These are phyloP conservation scores for Thinopyrum obtusiflorum DNA, from an alignment of 202 grass and related monocot species.

Conservation along the genomic window DNA sequence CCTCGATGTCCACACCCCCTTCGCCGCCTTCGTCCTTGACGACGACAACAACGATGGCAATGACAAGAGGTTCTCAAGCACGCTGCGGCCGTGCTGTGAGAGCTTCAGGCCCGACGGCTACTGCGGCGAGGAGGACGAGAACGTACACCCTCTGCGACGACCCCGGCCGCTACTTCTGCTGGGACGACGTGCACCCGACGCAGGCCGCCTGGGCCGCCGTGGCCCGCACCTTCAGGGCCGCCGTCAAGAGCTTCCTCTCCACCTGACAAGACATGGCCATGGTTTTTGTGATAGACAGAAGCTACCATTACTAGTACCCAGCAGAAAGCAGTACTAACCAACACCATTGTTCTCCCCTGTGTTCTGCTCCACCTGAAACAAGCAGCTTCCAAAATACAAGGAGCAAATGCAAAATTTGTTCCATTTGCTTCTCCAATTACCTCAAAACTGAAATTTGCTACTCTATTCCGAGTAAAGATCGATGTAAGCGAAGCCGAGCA, in stretches of 20 bases:
- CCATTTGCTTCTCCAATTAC: background rate
- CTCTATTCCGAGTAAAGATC: background rate
- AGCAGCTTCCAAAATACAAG: background rate
- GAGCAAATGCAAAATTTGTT: background rate
- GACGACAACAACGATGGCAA: background rate
- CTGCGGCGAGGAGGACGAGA: conserved; percentile 69
- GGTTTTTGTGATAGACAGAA: background rate
- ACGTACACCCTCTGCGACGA: conserved; percentile 59
- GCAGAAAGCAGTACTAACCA: background rate
- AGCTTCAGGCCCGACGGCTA: conserved; percentile 37
- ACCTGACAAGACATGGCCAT: conserved; percentile 14
- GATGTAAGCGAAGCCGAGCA: background rate
- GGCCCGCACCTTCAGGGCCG: conserved; percentile 37
- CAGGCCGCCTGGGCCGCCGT: conserved; percentile 76
- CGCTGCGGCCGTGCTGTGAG: conserved; percentile 69
- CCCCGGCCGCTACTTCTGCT: conserved; percentile 57
- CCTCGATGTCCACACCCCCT: conserved; percentile 60
- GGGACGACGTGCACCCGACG: conserved; percentile 81
- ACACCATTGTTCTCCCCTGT: background rate
- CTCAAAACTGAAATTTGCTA: background rate
- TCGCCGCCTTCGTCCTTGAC: conserved; percentile 30
- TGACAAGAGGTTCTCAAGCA: conserved; percentile 17
- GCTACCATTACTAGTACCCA: background rate
- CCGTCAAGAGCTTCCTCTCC: conserved; percentile 44
- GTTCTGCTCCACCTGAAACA: background rate